Evolutionary conservation across 768 basidiomycete genomes (phyloP).

Genomic region (Suillus weaverae): DNA sequence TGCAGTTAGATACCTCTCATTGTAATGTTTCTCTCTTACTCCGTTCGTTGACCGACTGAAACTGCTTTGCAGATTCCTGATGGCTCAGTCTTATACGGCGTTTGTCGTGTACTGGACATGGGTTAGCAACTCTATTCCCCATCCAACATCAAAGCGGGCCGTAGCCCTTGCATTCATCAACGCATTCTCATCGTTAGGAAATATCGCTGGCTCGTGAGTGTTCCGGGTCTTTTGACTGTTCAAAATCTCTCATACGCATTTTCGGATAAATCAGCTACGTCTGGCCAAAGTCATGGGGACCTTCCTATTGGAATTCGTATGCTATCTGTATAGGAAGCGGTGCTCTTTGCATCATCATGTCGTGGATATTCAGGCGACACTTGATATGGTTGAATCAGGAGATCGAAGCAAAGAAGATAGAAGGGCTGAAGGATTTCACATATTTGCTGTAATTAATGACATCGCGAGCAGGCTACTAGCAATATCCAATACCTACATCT

Average conservation of each 20-base stretch:
- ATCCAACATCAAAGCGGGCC: constrained; percentile 84
- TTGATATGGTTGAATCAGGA: constrained; percentile 42
- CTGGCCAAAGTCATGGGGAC: constrained; percentile 72
- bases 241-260: constrained; percentile 10
- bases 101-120: constrained; percentile 64
- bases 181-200: constrained; percentile 79
- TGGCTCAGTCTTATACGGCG: constrained; percentile 73
- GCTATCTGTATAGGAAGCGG: constrained; percentile 67
- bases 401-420: constrained; percentile 40
- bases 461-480: not conserved
- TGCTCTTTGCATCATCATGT: constrained; percentile 50
- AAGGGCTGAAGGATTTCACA: constrained; percentile 40
- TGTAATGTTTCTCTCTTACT: constrained; percentile 41
- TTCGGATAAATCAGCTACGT: constrained; percentile 44
- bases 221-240: not conserved
- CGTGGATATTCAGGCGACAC: constrained; percentile 48
- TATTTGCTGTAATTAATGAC: constrained; percentile 42
- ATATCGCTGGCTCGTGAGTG: constrained; percentile 78
- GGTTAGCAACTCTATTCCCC: constrained; percentile 62
- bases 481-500: not conserved
- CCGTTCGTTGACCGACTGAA: not conserved
- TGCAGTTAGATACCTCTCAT: constrained; percentile 61
- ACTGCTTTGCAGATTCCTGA: constrained; percentile 56
- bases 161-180: constrained; percentile 86
- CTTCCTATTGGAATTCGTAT: constrained; percentile 68